Evolutionary conservation across 1,284 basidiomycete genomes (phyloP).

Genomic region (Trichosporon sp.): DNA sequence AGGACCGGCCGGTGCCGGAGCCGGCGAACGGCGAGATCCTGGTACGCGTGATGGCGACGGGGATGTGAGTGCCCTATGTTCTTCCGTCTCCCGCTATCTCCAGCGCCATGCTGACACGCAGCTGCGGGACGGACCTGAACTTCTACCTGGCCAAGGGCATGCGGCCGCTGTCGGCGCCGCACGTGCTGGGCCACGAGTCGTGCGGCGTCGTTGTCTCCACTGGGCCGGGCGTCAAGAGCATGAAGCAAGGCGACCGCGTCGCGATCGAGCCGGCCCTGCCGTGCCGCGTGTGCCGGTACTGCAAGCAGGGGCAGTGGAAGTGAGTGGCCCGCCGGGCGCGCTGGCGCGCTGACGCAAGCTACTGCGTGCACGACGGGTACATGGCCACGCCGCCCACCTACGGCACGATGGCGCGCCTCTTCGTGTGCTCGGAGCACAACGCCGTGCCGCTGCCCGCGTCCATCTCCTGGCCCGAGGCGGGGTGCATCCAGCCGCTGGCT

Average conservation of each 20-base stretch:
- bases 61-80: constrained; percentile 15
- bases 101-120: not conserved
- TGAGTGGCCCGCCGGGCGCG: too few species aligned
- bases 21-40: constrained; percentile 20
- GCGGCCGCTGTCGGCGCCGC: constrained; percentile 39
- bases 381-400: constrained; percentile 28
- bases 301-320: constrained; percentile 26
- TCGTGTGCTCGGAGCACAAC: constrained; percentile 14
- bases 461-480: constrained; percentile 24
- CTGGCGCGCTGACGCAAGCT: constrained; percentile 11
- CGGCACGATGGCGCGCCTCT: constrained; percentile 29
- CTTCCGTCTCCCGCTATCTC: not conserved
- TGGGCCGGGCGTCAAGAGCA: constrained; percentile 21
- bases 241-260: constrained; percentile 42
- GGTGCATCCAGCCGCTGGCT: constrained; percentile 61
- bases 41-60: constrained; percentile 28
- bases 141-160: constrained; percentile 35
- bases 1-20: constrained; percentile 21
- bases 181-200: constrained; percentile 47
- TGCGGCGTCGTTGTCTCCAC: constrained; percentile 38
- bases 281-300: constrained; percentile 44
- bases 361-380: constrained; percentile 20
- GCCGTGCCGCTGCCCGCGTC: constrained; percentile 17
- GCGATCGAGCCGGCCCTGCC: constrained; percentile 48
- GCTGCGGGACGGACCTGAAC: constrained; percentile 19